These are phyloP conservation scores for Austropuccinia psidii DNA, from an alignment of 1,284 basidiomycete genomes.

Conservation along the genomic window DNA sequence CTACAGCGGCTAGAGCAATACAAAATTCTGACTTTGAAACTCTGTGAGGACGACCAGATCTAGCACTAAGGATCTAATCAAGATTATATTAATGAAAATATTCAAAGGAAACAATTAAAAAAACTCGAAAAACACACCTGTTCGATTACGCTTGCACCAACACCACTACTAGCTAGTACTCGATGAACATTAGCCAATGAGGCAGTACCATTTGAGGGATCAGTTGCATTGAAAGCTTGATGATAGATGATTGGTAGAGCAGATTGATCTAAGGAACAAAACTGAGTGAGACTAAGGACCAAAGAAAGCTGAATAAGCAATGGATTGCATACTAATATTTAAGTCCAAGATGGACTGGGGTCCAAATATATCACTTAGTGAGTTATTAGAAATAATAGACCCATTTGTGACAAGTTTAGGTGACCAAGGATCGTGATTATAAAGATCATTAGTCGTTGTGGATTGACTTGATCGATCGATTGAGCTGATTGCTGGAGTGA, in stretches of 20 bases:
- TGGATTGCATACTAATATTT: not conserved
- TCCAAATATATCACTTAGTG: not conserved
- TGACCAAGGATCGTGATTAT: constrained; percentile 31
- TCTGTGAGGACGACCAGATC: constrained; percentile 57
- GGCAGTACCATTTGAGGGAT: constrained; percentile 62
- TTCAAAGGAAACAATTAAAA: constrained; percentile 9
- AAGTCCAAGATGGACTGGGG: no score
- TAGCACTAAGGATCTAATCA: constrained; percentile 69
- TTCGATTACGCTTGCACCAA: constrained; percentile 72
- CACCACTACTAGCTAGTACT: constrained; percentile 62
- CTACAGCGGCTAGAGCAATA: constrained; percentile 73
- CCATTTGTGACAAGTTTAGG: not conserved
- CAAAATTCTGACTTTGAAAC: constrained; percentile 80
- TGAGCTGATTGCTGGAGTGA: no score
- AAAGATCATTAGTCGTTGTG: constrained; percentile 8
- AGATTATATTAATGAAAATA: not conserved
- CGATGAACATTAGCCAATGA: constrained; percentile 72
- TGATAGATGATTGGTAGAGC: constrained; percentile 71
- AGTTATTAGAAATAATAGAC: not conserved
- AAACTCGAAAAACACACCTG: constrained; percentile 53
- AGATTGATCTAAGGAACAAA: constrained; percentile 57
- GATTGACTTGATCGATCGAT: not conserved
- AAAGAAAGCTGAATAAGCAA: not conserved
- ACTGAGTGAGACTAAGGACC: not conserved
- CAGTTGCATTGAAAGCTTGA: constrained; percentile 63